A percentile compares a stretch with the other conserved stretches of the same genome.
phyloP scores from a whole-genome alignment of 2,329 filamentous ascomycete genomes.

The Thelonectria rubi region DNA sequence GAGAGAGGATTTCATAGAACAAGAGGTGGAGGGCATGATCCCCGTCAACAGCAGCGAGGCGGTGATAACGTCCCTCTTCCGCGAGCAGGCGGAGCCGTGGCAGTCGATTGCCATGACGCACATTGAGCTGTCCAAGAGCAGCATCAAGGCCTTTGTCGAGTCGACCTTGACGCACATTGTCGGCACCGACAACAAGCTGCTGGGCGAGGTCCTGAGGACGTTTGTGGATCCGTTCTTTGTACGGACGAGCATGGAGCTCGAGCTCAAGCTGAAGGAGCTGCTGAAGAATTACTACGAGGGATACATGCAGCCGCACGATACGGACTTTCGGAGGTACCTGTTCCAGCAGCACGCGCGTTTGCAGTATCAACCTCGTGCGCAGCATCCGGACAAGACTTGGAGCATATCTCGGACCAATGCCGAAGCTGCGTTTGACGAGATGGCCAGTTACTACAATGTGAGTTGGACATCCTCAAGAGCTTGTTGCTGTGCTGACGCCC shows the following conservation, averaged over 20 bases:
- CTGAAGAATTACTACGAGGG: conserved; percentile 5
- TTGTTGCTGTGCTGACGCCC: neutral
- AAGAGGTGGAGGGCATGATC: conserved; percentile 1
- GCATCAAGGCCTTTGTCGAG: conserved; percentile 10
- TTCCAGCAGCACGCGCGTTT: neutral
- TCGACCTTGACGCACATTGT: conserved; percentile 3
- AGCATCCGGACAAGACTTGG: neutral
- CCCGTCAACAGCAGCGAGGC: neutral
- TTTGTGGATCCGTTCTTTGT: conserved; percentile 18
- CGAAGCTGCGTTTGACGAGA: conserved; percentile 1
- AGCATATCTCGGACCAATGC: conserved; percentile 8
- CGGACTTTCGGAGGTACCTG: neutral
- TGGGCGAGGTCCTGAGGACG: neutral
- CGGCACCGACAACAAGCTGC: conserved; percentile 1
- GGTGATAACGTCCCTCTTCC: conserved; percentile 12
- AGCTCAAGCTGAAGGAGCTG: conserved; percentile 7
- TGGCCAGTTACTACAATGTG: conserved; percentile 15
- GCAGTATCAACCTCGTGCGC: neutral
- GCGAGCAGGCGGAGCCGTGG: conserved; percentile 14
- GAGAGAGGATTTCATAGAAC: neutral
- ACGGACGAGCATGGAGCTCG: neutral
- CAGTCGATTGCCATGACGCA: conserved; percentile 14
- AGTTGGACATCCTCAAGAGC: neutral
- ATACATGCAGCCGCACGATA: conserved; percentile 8
- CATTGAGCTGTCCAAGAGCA: conserved; percentile 8